Base-by-base conservation (phyloP, 768 basidiomycete genomes). In the Lentinula lateritia region DNA sequence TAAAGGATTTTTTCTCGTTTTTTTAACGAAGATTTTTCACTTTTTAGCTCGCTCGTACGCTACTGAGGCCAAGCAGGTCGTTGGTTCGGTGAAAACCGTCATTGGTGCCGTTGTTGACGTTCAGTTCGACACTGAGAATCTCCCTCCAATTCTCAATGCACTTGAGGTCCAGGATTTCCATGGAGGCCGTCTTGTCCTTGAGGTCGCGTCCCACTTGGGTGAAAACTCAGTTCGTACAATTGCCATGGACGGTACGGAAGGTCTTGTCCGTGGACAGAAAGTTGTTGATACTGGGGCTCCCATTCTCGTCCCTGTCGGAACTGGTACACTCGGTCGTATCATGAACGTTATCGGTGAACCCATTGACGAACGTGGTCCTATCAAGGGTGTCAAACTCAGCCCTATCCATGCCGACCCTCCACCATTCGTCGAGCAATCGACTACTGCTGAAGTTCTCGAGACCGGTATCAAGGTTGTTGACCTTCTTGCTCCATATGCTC, bases 291-390 rank as follows among this genome's bases (percentile, higher is more conserved):
- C 96, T 42, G 97, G 97, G 74, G 81, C 89, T 55, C 97, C 97
- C 76, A 99, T 99, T 78, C 83, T 84, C 78, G 93, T 99, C 65
- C 97, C 97, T 67, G 97, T 99, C 71, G 97, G 97, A 65, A 86
- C 85, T 64, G 93, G 84, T 62, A 95, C 93, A 61, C 89, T 99
- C 62, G 97, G 97, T 54, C 94, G 97, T 72, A 99, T 99, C 85
- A 98, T 99, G 94, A 99, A 98, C 79, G 97, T 99, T 78, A 98
- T 99, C 79, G 97, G 97, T 71, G 95, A 98, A 76, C 95, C 97
- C 73, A 98, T 99, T 75, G 97, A 99, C 78, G 95, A 98, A 77
- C 95, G 97, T 80, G 97, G 97, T 63, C 95, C 95, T 66, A 98
- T 98, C 82, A 90, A 92, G 78, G 96, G 95, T 73, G 93, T 89